A percentile compares a stretch with the other conserved stretches of the same genome.
phyloP scores from a whole-genome alignment of 768 basidiomycete species.

The Phylloporus scabripes region DNA sequence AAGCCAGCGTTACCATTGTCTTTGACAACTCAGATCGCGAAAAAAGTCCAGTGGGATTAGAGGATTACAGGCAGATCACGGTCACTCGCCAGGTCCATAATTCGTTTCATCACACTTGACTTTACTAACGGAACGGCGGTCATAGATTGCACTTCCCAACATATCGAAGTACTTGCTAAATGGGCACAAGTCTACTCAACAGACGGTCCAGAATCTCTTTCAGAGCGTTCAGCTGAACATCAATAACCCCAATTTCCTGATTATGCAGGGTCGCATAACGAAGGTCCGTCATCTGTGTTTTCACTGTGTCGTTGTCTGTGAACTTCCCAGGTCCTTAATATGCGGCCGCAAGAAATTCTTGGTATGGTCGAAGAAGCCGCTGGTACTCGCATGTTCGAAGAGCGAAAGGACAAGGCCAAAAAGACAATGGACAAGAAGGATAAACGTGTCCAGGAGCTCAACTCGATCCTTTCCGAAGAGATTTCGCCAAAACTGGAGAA shows the following conservation, averaged over 20 bases:
- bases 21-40: constrained; percentile 93
- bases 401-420: constrained; percentile 92
- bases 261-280: constrained; percentile 99
- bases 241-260: constrained; percentile 98
- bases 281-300: constrained; percentile 50
- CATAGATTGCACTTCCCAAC: constrained; percentile 87
- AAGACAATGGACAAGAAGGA: constrained; percentile 98
- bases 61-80: constrained; percentile 82
- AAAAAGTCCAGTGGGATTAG: constrained; percentile 78
- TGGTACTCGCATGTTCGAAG: constrained; percentile 98
- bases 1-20: constrained; percentile 97
- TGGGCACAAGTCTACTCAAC: constrained; percentile 88
- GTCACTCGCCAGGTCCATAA: constrained; percentile 85
- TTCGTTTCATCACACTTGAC: not conserved
- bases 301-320: not conserved
- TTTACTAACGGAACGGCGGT: constrained; percentile 1
- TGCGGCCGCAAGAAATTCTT: constrained; percentile 96
- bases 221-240: constrained; percentile 98
- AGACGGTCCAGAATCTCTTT: constrained; percentile 83
- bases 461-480: constrained; percentile 74
- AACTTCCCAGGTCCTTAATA: constrained; percentile 68
- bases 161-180: constrained; percentile 93
- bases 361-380: constrained; percentile 99
- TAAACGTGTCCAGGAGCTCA: constrained; percentile 89
- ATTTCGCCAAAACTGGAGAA: constrained; percentile 93